Percentiles rank a stretch among this genome's conserved stretches.
These are phyloP conservation scores for Picea abies DNA, from an alignment of 83 land plant genomes.

Conservation along the genomic window DNA sequence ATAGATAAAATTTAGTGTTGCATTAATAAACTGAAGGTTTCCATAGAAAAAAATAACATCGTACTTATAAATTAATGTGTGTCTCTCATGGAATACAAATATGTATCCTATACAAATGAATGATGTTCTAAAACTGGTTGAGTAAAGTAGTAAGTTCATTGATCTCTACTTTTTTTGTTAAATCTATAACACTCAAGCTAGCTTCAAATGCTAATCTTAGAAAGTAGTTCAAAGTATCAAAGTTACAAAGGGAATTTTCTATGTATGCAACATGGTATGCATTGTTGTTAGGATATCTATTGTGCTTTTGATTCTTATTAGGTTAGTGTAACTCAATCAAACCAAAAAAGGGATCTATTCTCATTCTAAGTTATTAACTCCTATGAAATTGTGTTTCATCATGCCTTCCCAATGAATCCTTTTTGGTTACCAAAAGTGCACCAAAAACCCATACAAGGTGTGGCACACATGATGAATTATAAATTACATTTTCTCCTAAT, in stretches of 20 bases:
- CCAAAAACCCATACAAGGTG: conserved; percentile 63
- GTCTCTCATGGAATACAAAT: too few species aligned
- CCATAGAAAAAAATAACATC: too few species aligned
- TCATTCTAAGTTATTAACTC: background rate
- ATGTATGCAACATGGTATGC: conserved; percentile 54
- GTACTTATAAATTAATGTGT: too few species aligned
- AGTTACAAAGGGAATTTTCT: conserved; percentile 73
- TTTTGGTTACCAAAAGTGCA: conserved; percentile 38
- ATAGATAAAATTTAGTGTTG: too few species aligned
- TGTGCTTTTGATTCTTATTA: background rate
- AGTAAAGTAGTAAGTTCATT: too few species aligned
- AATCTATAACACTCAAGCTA: background rate
- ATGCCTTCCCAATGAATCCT: background rate
- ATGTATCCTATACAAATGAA: too few species aligned
- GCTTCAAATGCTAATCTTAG: conserved; percentile 40
- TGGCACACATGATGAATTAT: conserved; percentile 68
- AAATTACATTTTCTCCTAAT: conserved; percentile 87
- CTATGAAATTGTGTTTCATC: conserved; percentile 1
- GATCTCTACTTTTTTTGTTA: too few species aligned
- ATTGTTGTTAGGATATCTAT: background rate
- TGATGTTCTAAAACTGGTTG: too few species aligned
- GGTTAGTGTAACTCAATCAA: background rate
- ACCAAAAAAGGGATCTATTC: background rate
- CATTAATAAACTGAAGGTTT: too few species aligned
- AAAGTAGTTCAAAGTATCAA: conserved; percentile 65